These are phyloP conservation scores for Colletotrichum tamarilloi DNA, from an alignment of 2,329 filamentous ascomycete genomes.

Conservation along the genomic window DNA sequence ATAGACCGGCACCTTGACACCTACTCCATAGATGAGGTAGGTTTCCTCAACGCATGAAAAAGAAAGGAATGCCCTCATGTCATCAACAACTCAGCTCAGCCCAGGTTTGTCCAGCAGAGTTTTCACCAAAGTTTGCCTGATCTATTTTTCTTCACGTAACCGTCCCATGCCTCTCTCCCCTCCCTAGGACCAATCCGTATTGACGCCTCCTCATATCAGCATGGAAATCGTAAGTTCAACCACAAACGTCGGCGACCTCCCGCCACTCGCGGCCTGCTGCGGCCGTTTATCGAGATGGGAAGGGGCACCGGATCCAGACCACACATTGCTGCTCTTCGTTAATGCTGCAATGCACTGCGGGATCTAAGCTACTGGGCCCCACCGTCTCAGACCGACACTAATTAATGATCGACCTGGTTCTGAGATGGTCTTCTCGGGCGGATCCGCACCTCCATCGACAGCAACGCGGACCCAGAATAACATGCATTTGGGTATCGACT, in stretches of 20 bases:
- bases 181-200: background rate
- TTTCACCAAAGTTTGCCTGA: background rate
- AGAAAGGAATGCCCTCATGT: background rate
- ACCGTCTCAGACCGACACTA: background rate
- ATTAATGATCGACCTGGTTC: background rate
- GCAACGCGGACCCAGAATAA: background rate
- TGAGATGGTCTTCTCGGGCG: constrained; percentile 17
- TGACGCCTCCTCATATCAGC: constrained; percentile 6
- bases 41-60: background rate
- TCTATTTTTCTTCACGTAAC: background rate
- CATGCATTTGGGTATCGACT: background rate
- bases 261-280: constrained; percentile 9
- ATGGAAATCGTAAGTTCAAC: constrained; percentile 25
- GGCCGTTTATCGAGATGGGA: constrained; percentile 19
- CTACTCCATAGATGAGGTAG: no score
- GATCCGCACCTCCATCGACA: constrained; percentile 24
- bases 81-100: background rate
- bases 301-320: constrained; percentile 16
- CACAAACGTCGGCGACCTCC: background rate
- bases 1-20: background rate
- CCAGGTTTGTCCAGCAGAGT: constrained; percentile 23
- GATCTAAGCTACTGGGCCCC: background rate
- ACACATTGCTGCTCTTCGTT: background rate
- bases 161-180: background rate
- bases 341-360: background rate